These are phyloP conservation scores for Groenewaldozyma auringiensis DNA, from an alignment of 1,139 yeast species.

Conservation along the genomic window DNA sequence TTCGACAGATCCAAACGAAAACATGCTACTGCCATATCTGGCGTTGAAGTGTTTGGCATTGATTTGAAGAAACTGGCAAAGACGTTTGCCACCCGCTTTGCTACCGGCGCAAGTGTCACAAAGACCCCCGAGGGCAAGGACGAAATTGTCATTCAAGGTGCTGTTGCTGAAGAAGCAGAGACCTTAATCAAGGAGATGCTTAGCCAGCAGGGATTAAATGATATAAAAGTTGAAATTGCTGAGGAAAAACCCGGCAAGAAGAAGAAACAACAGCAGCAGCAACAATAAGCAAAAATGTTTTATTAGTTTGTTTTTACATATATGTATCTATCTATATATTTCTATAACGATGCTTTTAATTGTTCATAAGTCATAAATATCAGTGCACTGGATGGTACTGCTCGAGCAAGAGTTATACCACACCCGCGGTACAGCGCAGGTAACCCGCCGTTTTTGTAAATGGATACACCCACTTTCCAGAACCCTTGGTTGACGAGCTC, in stretches of 20 bases:
- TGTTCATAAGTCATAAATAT: slow-evolving; percentile 75
- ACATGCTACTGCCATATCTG: slow-evolving; percentile 78
- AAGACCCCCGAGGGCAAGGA: slow-evolving; percentile 89
- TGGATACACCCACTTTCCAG: slow-evolving; percentile 32
- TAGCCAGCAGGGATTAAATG: slow-evolving; percentile 73
- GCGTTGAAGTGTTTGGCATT: slow-evolving; percentile 77
- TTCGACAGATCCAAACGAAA: slow-evolving; percentile 88
- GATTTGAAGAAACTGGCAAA: slow-evolving; percentile 89
- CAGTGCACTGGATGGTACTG: slow-evolving; percentile 85
- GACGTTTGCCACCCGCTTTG: slow-evolving; percentile 88
- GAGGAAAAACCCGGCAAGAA: slow-evolving; percentile 79
- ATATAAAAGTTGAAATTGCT: slow-evolving; percentile 78
- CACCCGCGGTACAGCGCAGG: slow-evolving; percentile 74
- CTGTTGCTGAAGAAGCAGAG: slow-evolving; percentile 87
- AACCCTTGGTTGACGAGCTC: slow-evolving; percentile 18
- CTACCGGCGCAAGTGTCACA: slow-evolving; percentile 94
- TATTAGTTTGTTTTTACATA: neutral
- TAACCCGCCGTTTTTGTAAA: slow-evolving; percentile 48
- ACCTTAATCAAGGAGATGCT: slow-evolving; percentile 62
- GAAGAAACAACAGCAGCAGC: slow-evolving; percentile 22
- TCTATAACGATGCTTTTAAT: slow-evolving; percentile 33
- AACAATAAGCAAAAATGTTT: neutral
- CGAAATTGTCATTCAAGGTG: slow-evolving; percentile 90
- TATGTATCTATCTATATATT: slow-evolving; percentile 18
- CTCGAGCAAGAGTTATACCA: slow-evolving; percentile 71